A percentile compares a stretch with the other conserved stretches of the same genome.
phyloP scores from a whole-genome alignment of 495 filamentous ascomycete species.

The Entonaema liquescens region DNA sequence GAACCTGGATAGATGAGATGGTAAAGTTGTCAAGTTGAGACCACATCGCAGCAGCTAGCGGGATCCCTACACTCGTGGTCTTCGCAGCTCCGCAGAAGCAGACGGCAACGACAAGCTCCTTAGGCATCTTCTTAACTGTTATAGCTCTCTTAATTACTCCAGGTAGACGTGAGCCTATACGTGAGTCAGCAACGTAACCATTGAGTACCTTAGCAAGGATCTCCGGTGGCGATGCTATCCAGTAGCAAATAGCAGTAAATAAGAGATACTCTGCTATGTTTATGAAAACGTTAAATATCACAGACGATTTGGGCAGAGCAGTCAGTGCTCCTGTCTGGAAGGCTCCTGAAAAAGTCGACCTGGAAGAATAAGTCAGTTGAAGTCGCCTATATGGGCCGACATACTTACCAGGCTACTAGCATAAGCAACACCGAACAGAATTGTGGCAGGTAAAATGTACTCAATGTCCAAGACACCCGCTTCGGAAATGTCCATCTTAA shows the following conservation, averaged over 20 bases:
- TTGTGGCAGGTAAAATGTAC: constrained; percentile 57
- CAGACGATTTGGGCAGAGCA: constrained; percentile 53
- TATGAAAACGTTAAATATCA: constrained; percentile 62
- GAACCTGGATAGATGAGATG: constrained; percentile 62
- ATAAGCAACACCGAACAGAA: constrained; percentile 57
- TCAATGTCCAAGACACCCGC: constrained; percentile 50
- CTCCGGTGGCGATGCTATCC: constrained; percentile 54
- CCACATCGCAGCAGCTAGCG: constrained; percentile 64
- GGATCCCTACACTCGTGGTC: constrained; percentile 64
- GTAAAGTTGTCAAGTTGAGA: constrained; percentile 57
- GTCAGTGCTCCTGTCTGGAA: constrained; percentile 63
- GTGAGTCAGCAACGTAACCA: constrained; percentile 34
- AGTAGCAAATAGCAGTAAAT: constrained; percentile 60
- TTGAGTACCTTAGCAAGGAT: constrained; percentile 32
- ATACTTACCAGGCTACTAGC: constrained; percentile 60
- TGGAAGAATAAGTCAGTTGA: constrained; percentile 28
- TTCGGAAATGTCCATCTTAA: constrained; percentile 60
- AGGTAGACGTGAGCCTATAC: constrained; percentile 31
- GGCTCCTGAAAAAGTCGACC: constrained; percentile 64
- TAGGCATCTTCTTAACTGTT: constrained; percentile 52
- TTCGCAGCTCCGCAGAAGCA: constrained; percentile 68
- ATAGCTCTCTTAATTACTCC: constrained; percentile 26
- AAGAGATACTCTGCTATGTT: constrained; percentile 63
- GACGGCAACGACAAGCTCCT: constrained; percentile 61
- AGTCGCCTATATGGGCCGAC: neutral